Conservation (phyloP, 2,329 filamentous ascomycete genomes). For the Aspergillus piperis region DNA sequence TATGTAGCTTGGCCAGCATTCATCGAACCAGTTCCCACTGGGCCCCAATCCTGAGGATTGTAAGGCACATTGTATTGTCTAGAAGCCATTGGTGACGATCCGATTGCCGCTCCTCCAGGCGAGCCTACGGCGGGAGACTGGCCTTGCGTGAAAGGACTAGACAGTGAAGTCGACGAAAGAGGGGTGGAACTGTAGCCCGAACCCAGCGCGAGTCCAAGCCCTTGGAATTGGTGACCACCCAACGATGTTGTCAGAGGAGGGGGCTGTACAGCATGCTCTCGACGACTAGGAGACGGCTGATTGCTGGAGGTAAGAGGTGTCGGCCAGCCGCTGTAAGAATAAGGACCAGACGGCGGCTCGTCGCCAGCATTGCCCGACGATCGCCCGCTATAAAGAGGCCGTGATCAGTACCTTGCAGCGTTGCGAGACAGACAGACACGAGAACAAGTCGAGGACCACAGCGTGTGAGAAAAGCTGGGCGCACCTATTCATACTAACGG, state of each 20-base stretch:
- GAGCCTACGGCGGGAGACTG: conserved; percentile 42
- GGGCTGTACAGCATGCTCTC: conserved; percentile 46
- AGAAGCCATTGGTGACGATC: conserved; percentile 46
- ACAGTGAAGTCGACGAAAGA: conserved; percentile 46
- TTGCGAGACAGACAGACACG: conserved; percentile 11
- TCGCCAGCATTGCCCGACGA: conserved; percentile 35
- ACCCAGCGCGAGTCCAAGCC: conserved; percentile 31
- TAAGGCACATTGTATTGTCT: conserved; percentile 50
- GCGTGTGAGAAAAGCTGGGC: conserved; percentile 19
- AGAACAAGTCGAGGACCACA: conserved; percentile 8
- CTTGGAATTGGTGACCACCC: conserved; percentile 40
- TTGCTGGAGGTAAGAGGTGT: conserved; percentile 33
- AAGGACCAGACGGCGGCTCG: conserved; percentile 33
- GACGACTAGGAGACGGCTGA: conserved; percentile 41
- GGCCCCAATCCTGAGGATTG: conserved; percentile 53
- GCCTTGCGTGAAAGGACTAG: conserved; percentile 46
- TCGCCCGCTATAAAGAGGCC: conserved; percentile 32
- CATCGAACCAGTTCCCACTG: conserved; percentile 34
- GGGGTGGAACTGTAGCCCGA: conserved; percentile 38
- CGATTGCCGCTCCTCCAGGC: conserved; percentile 38
- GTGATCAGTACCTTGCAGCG: conserved; percentile 25
- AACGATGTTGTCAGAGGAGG: conserved; percentile 46
- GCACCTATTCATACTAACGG: conserved; percentile 43
- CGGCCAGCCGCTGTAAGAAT: conserved; percentile 34
- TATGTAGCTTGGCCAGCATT: conserved; percentile 30